Base-by-base conservation (phyloP, 2,329 filamentous ascomycete species). In the Penicillium sp. region DNA sequence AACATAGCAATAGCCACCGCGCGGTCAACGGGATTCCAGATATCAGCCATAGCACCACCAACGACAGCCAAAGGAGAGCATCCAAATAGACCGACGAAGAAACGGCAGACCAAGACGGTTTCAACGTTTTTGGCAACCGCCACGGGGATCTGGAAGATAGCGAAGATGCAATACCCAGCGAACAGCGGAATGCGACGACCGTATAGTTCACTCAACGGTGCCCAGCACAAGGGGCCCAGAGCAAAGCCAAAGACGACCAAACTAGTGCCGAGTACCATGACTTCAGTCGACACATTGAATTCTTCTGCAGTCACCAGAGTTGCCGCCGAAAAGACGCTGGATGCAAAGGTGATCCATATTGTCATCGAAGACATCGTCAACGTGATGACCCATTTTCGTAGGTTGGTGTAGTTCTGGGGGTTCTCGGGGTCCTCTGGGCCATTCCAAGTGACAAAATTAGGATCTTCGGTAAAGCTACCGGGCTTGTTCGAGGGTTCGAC, bases 71-170 rank as follows among this genome's bases (percentile, higher is more conserved):
- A 64, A 1, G 80, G 74, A 1, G 79, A 76, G 39, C 74, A 75
- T 2, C 76, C 80, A 57, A 81, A 81, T 4, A 79, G 45, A 1
- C 81, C 82, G 0, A 72, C 71, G 3, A 84, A 68, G 60, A 84
- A 84, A 0, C 82, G 76, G 50, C 71, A 78, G 13, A 84, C 58
- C 61, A 84, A 72, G 48, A 84, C 76, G 0, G 80, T 82, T 29
- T 79, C 60, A 0, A 82, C 44, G 58, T 83, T 81, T 23, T 71
- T 70, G 0, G 80, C 79, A 1, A 81, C 75, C 1, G 77, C 81
- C 7, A 81, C 77, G 0, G 79, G 77, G 46, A 84, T 78, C 50
- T 82, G 77, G 56, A 82, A 81, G 38, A 83, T 74, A 2, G 74
- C 73, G 55, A 82, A 81, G 35, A 75, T 58, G 19, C 70, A 57